Evolutionary conservation across 2,329 filamentous ascomycete species (phyloP).

Genomic region (Penicillium sp.): DNA sequence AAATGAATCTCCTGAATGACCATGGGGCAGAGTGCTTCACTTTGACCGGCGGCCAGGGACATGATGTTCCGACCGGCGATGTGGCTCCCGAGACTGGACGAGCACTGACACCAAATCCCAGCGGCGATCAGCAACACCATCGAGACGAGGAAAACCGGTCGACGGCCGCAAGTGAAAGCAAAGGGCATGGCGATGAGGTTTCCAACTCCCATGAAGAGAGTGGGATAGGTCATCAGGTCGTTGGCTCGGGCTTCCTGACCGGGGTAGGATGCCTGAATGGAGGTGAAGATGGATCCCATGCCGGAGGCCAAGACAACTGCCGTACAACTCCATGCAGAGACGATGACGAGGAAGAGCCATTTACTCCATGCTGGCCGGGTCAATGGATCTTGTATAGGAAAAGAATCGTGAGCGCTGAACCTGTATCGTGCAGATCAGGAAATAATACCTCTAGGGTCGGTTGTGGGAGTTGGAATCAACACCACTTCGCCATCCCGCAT

Average conservation of each 20-base stretch:
- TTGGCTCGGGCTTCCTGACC: constrained; percentile 20
- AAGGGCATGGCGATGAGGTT: constrained; percentile 16
- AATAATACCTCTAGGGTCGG: constrained; percentile 11
- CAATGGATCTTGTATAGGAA: constrained; percentile 8
- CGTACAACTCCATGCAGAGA: constrained; percentile 11
- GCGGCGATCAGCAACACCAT: constrained; percentile 6
- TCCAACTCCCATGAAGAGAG: constrained; percentile 20
- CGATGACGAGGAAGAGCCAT: constrained; percentile 7
- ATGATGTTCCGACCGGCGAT: constrained; percentile 14
- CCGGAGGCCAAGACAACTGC: constrained; percentile 26
- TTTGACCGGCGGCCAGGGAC: constrained; percentile 10
- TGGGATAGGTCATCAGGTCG: constrained; percentile 30
- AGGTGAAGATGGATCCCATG: constrained; percentile 33
- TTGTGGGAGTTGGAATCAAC: constrained; percentile 10
- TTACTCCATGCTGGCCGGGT: constrained; percentile 9
- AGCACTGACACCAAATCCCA: constrained; percentile 12
- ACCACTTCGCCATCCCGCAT: constrained; percentile 3
- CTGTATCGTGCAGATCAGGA: background rate
- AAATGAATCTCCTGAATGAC: constrained; percentile 12
- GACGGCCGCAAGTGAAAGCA: constrained; percentile 9
- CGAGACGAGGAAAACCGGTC: constrained; percentile 13
- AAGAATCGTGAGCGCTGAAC: background rate
- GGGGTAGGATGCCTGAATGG: constrained; percentile 6
- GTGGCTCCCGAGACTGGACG: constrained; percentile 8
- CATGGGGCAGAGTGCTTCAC: constrained; percentile 10